These are phyloP conservation scores for Chenopodium berlandieri DNA, from an alignment of 148 eudicot species.

Conservation along the genomic window DNA sequence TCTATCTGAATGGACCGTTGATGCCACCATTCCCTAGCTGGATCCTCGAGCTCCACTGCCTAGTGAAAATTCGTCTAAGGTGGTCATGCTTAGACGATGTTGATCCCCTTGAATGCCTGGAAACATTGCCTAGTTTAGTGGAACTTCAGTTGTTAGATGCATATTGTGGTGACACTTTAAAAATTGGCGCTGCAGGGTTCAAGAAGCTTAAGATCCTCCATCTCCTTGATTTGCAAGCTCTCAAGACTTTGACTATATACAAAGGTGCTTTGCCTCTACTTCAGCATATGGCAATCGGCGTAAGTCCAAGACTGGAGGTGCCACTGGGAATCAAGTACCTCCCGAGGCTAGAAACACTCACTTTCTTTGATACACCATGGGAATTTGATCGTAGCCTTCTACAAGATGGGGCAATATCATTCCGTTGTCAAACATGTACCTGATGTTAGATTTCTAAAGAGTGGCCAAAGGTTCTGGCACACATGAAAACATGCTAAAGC, in stretches of 20 bases:
- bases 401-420: background rate
- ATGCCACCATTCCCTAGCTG: background rate
- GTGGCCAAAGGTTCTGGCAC: background rate
- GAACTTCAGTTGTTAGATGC: slow-evolving; percentile 23
- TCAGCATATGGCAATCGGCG: slow-evolving; percentile 26
- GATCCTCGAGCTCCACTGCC: background rate
- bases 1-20: slow-evolving; percentile 20
- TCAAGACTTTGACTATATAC: slow-evolving; percentile 1
- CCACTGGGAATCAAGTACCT: slow-evolving; percentile 21
- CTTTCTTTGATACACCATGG: slow-evolving; percentile 10
- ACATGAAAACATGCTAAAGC: too few relatives aligned
- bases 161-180: background rate
- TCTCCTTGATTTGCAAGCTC: slow-evolving; percentile 12
- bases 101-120: slow-evolving; percentile 5
- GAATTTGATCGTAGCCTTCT: background rate
- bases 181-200: background rate
- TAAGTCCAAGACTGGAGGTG: background rate
- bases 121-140: slow-evolving; percentile 10
- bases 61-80: slow-evolving; percentile 18
- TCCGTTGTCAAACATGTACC: slow-evolving; percentile 10
- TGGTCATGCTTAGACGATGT: slow-evolving; percentile 17
- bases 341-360: slow-evolving; percentile 4
- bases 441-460: background rate
- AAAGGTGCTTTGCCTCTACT: slow-evolving; percentile 22
- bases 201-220: slow-evolving; percentile 13